These are phyloP conservation scores for Talinum fruticosum DNA, from an alignment of 148 eudicot genomes.

Conservation along the genomic window DNA sequence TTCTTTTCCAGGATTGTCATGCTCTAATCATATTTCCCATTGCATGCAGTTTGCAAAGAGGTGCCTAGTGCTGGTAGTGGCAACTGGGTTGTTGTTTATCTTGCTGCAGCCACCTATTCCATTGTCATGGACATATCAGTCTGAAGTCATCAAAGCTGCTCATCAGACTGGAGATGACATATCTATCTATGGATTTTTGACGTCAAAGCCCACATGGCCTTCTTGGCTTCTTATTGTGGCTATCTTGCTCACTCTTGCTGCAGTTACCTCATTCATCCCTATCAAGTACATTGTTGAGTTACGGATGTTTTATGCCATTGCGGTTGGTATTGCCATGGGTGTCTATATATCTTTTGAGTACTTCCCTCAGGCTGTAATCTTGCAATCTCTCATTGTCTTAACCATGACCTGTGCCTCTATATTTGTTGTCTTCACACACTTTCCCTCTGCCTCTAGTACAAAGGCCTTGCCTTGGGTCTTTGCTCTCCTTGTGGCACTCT, in stretches of 20 bases:
- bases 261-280: slow-evolving; percentile 80
- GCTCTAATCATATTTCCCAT: slow-evolving; percentile 1
- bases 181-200: slow-evolving; percentile 84
- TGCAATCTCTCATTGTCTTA: slow-evolving; percentile 73
- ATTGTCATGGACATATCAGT: slow-evolving; percentile 70
- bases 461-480: slow-evolving; percentile 92
- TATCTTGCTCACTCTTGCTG: slow-evolving; percentile 85
- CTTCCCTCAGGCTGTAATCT: slow-evolving; percentile 78
- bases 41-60: slow-evolving; percentile 82
- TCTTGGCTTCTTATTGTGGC: slow-evolving; percentile 90
- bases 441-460: slow-evolving; percentile 95
- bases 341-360: slow-evolving; percentile 84
- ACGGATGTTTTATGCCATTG: slow-evolving; percentile 70
- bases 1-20: slow-evolving; percentile 5
- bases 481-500: slow-evolving; percentile 97
- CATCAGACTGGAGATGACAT: slow-evolving; percentile 89
- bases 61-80: slow-evolving; percentile 74
- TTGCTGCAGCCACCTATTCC: slow-evolving; percentile 92
- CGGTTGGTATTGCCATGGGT: slow-evolving; percentile 83
- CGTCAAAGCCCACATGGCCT: slow-evolving; percentile 95
- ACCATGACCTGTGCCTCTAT: slow-evolving; percentile 88
- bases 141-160: slow-evolving; percentile 80
- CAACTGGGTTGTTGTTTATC: slow-evolving; percentile 71
- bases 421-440: slow-evolving; percentile 81
- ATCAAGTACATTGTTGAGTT: slow-evolving; percentile 83